A percentile compares a stretch with the other conserved stretches of the same genome.
Evolutionary conservation across 805 yeast species (phyloP).

Genomic region (Scheffersomyces lignosus): DNA sequence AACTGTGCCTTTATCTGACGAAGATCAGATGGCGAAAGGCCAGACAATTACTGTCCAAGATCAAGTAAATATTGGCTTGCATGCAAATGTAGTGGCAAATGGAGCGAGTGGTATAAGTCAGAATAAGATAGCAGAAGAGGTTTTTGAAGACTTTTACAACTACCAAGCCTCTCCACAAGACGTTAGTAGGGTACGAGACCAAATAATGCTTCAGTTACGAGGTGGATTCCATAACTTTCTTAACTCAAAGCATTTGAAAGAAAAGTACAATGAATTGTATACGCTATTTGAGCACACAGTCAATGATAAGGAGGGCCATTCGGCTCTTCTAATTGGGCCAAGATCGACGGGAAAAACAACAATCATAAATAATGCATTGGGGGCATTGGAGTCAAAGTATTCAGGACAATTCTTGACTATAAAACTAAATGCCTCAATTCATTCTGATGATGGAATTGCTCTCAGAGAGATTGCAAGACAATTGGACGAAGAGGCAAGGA

Average conservation of each 20-base stretch:
- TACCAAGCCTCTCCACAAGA: conserved; percentile 12
- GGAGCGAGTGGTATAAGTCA: too few species aligned
- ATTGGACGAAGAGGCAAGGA: conserved; percentile 47
- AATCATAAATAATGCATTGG: conserved; percentile 58
- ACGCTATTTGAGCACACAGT: conserved; percentile 64
- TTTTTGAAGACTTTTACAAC: too few species aligned
- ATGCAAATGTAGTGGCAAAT: too few species aligned
- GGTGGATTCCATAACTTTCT: conserved; percentile 14
- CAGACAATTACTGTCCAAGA: too few species aligned
- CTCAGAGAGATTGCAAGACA: conserved; percentile 85
- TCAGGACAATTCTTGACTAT: conserved; percentile 59
- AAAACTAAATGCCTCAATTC: conserved; percentile 67
- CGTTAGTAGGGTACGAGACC: conserved; percentile 12
- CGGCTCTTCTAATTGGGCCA: conserved; percentile 79
- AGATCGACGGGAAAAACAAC: conserved; percentile 74
- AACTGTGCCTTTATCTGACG: too few species aligned
- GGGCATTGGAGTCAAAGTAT: conserved; percentile 39
- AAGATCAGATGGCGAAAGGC: too few species aligned
- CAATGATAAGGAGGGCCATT: conserved; percentile 71
- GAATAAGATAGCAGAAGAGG: too few species aligned
- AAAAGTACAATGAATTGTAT: conserved; percentile 51
- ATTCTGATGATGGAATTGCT: conserved; percentile 74
- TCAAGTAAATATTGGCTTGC: too few species aligned
- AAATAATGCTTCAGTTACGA: conserved; percentile 21
- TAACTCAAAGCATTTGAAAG: conserved; percentile 19